Evolutionary conservation across 1,284 basidiomycete species (phyloP), one percentile per base, ranked within the genome.

Genomic region (Clitocybe nebularis): DNA sequence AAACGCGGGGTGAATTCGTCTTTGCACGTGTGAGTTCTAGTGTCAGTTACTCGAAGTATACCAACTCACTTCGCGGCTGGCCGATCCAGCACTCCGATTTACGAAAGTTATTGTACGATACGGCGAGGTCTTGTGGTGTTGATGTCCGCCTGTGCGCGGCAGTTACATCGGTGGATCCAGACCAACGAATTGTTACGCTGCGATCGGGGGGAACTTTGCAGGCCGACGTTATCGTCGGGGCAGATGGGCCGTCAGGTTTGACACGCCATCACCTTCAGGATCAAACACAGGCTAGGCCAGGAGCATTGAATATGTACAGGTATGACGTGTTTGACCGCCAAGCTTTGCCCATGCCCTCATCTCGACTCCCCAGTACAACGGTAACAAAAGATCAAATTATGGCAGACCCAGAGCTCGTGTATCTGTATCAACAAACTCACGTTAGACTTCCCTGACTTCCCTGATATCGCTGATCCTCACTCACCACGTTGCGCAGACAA

Each of bases 151-250:
- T 66, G 4, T 67, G 67, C 16, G 56, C 63, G 2, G 56, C 58
- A 23, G 79, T 77, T 2, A 57, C 58, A 0, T 55, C 59, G 0
- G 53, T 81, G 14, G 64, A 70, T 42, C 51, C 59, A 11, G 59
- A 60, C 26, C 48, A 48, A 36, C 53, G 48, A 44, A 60, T 51
- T 17, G 69, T 75, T 14, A 67, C 53, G 0, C 58, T 83, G 9
- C 60, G 64, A 7, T 67, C 67, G 3, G 79, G 81, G 5, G 67
- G 72, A 40, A 58, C 59, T 10, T 42, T 81, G 32, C 46, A 52
- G 1, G 77, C 69, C 5, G 76, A 85, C 51, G 66, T 84, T n/a
- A 67, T 85, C 37, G 61, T 86, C 25, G 82, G 80, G 13, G 81
- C 83, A 0, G 83, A 84, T 50, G 83, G 83, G 6, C 58, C 63